These are phyloP conservation scores for Primulina tabacum DNA, from an alignment of 257 asterid genomes.

Conservation along the genomic window DNA sequence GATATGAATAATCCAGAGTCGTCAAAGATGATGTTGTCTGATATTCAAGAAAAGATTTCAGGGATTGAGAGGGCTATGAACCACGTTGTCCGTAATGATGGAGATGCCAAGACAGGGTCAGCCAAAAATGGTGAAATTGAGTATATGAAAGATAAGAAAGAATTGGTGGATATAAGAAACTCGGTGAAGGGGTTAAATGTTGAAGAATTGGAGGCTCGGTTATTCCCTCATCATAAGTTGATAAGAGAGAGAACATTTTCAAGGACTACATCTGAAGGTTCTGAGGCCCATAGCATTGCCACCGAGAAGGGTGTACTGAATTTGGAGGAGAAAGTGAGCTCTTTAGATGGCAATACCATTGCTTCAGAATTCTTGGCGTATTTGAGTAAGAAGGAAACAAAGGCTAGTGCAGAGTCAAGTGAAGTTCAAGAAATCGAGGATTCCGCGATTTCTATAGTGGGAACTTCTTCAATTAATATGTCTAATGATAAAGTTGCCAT, in stretches of 20 bases:
- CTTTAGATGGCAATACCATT: conserved; percentile 39
- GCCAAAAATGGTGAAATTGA: conserved; percentile 17
- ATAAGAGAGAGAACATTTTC: conserved; percentile 51
- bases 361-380: conserved; percentile 49
- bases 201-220: conserved; percentile 58
- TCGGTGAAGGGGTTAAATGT: conserved; percentile 53
- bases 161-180: conserved; percentile 30
- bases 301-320: conserved; percentile 16
- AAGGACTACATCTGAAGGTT: conserved; percentile 32
- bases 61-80: conserved; percentile 81
- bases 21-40: conserved; percentile 57
- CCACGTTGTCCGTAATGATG: conserved; percentile 35
- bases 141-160: conserved; percentile 26
- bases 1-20: conserved; percentile 62
- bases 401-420: conserved; percentile 26
- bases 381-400: conserved; percentile 31
- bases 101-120: conserved; percentile 28
- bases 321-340: conserved; percentile 27
- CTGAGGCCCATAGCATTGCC: conserved; percentile 10
- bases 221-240: conserved; percentile 79
- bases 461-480: conserved; percentile 28
- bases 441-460: conserved; percentile 25
- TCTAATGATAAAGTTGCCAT: conserved; percentile 30
- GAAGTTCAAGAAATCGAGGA: conserved; percentile 57
- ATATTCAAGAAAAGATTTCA: conserved; percentile 67